Conservation (phyloP, 805 yeast genomes). For the Wickerhamiella musiphila region DNA sequence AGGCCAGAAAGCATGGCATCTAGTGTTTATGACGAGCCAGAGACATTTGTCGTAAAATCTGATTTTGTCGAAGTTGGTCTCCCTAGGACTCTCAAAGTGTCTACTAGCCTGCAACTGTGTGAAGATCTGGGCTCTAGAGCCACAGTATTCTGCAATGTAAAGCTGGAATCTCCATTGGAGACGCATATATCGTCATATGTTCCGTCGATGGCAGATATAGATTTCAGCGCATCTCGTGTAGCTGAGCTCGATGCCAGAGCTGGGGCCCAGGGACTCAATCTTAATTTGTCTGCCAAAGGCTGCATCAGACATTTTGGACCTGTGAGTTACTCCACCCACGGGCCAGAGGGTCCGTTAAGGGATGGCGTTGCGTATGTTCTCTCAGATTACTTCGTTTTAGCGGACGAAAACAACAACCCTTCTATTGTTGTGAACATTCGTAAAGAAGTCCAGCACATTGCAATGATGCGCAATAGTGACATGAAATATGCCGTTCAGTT, state of each 20-base stretch:
- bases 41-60: too few species aligned
- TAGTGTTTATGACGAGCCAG: too few species aligned
- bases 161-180: neutral
- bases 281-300: neutral
- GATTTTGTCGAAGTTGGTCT: too few species aligned
- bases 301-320: neutral
- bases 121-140: neutral
- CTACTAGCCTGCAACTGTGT: neutral
- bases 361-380: neutral
- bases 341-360: too few species aligned
- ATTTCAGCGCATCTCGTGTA: neutral
- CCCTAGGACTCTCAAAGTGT: neutral
- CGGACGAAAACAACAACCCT: conserved; percentile 1
- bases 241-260: neutral
- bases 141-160: neutral
- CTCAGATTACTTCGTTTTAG: neutral
- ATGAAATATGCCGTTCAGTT: neutral
- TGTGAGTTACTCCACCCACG: neutral
- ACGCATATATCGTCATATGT: neutral
- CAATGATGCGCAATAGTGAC: neutral
- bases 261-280: neutral
- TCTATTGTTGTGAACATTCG: conserved; percentile 1
- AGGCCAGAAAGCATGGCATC: too few species aligned
- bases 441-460: conserved; percentile 1
- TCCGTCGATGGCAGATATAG: neutral